phyloP scores from a whole-genome alignment of 352 stramenopile genomes.

The Thalassiosira livingstoniorum region DNA sequence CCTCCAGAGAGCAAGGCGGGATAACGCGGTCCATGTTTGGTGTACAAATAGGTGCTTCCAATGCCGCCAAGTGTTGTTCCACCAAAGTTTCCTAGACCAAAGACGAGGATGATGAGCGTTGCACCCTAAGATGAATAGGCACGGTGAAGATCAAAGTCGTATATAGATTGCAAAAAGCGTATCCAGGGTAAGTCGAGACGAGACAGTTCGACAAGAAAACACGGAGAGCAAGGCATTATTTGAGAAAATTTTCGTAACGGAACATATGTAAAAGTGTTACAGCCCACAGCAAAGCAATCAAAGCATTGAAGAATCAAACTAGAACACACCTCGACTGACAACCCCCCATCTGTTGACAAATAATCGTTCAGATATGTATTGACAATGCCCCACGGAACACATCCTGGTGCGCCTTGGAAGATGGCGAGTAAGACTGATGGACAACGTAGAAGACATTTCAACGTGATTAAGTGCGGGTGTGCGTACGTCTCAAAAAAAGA shows the following conservation, averaged over 20 bases:
- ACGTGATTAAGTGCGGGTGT: constrained; percentile 49
- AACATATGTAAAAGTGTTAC: too few species aligned
- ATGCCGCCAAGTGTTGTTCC: constrained; percentile 70
- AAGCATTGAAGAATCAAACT: too few species aligned
- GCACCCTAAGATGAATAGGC: constrained; percentile 30
- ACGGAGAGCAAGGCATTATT: too few species aligned
- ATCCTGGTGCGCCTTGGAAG: constrained; percentile 80
- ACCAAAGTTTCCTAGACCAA: constrained; percentile 80
- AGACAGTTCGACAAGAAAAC: too few species aligned
- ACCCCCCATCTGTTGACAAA: constrained; percentile 78
- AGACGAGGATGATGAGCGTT: constrained; percentile 76
- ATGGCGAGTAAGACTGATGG: constrained; percentile 75
- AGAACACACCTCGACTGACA: constrained; percentile 65
- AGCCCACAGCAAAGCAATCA: too few species aligned
- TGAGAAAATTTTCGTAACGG: too few species aligned
- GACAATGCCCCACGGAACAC: constrained; percentile 79
- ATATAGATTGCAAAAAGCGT: too few species aligned
- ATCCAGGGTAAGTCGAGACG: too few species aligned
- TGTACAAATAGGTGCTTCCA: constrained; percentile 67
- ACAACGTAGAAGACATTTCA: constrained; percentile 60
- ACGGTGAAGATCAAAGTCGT: not conserved
- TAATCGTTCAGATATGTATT: constrained; percentile 87
- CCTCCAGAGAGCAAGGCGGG: constrained; percentile 66
- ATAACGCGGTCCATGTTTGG: constrained; percentile 60
- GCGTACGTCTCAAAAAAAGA: constrained; percentile 32